Base-by-base conservation (phyloP, 169 alveolate species). In the Cryptosporidium sp. region DNA sequence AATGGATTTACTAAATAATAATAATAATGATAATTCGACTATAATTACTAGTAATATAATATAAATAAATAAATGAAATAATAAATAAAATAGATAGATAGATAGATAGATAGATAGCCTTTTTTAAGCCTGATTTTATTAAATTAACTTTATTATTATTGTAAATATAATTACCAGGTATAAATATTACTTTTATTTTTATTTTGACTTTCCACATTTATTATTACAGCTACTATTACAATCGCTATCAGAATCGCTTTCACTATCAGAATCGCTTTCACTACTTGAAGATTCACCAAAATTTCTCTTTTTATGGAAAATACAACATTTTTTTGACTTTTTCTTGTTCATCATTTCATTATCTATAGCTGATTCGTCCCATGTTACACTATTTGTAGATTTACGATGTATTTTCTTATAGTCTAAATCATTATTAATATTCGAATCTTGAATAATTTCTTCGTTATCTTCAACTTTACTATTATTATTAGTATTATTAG, bases 251-350 rank as follows among this genome's bases (percentile, higher is more conserved):
- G 7, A 23, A 12, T 39, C 68, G 2, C 56, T 37, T 8, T 70
- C 70, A n/a, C 69, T 26, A 8, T 62, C 58, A 10, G 42, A 16
- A 6, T 73, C 91, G 39, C 42, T 60, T 4, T 85, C 91, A 37
- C 69, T 44, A 18, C 61, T 42, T 6, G 91, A 85, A 0, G 92
- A 86, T 29, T 86, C 92, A 21, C 92, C 92, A 69, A 86, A 86
- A 23, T 65, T 21, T 29, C 70, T 52, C 56, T 31, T 65, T 42
- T 86, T 86, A n/a, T 80, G 92, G 42, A 60, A 86, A n/a, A 86
- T 86, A 39, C 92, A 86, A 31, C 92, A 71, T 51, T 71, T 86
- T 69, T 71, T 86, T 12, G 92, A 67, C 60, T 60, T 86, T 48
- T 58, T 65, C 31, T 53, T 75, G 23, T 86, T 86, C 92, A 86